Conservation (phyloP, 176 grass and related monocot species). For the Paspalum notatum region DNA sequence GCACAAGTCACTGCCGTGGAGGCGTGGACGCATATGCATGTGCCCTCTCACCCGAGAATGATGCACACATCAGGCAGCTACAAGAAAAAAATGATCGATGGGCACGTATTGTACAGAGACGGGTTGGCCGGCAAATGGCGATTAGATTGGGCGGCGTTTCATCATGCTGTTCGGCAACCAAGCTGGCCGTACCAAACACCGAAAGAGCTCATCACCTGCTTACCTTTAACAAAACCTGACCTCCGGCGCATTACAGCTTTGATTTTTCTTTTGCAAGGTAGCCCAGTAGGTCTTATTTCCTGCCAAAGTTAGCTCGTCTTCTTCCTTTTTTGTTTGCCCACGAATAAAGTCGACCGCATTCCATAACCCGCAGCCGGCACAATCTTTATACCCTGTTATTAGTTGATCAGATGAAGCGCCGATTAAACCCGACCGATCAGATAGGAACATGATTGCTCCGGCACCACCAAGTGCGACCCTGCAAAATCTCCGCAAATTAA, state of each 20-base stretch:
- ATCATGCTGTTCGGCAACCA: not conserved
- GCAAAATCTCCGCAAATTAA: not conserved
- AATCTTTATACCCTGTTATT: not conserved
- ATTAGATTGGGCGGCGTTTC: not conserved
- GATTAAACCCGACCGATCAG: not conserved
- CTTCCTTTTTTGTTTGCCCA: not conserved
- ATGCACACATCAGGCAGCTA: not conserved
- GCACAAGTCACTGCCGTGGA: slow-evolving; percentile 14
- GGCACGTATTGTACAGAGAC: not conserved
- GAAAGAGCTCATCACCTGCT: slow-evolving; percentile 4
- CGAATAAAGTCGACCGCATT: not conserved
- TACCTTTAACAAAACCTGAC: slow-evolving; percentile 7
- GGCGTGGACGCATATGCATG: slow-evolving; percentile 7
- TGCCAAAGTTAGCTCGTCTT: not conserved
- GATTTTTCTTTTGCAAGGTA: not conserved
- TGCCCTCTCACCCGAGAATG: not conserved
- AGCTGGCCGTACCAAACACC: not conserved
- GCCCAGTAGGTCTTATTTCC: not conserved
- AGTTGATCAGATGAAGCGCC: not conserved
- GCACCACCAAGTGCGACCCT: not conserved
- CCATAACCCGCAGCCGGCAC: not conserved
- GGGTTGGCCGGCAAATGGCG: slow-evolving; percentile 3
- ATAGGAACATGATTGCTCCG: slow-evolving; percentile 24
- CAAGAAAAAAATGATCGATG: not conserved
- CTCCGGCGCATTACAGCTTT: not conserved